phyloP scores from a whole-genome alignment of 2,329 filamentous ascomycete species.

The Colletotrichum incanum region DNA sequence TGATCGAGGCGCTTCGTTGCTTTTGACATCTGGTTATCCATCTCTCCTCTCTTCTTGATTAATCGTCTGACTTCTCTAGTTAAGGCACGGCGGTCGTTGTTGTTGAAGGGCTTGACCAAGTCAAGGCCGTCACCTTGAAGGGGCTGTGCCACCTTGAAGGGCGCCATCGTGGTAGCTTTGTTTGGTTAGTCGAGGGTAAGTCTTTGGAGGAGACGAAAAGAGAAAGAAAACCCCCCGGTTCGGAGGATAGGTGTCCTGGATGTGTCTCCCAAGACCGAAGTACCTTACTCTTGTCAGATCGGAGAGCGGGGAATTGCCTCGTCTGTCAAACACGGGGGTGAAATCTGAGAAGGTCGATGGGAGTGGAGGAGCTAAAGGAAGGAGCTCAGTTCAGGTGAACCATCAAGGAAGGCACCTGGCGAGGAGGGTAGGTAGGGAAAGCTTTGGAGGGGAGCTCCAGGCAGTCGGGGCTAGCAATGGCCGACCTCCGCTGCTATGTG shows the following conservation, averaged over 20 bases:
- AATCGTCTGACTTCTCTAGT: background rate
- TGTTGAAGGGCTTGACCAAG: slow-evolving; percentile 10
- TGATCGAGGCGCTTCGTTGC: background rate
- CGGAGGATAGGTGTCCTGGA: background rate
- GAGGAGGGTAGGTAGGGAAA: background rate
- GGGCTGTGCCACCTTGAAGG: background rate
- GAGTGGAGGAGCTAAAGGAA: background rate
- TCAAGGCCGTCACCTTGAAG: background rate
- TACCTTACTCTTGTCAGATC: background rate
- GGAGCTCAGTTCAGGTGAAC: background rate
- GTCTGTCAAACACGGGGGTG: background rate
- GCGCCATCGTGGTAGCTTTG: slow-evolving; percentile 11
- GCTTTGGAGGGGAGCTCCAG: slow-evolving; percentile 1
- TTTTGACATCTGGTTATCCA: background rate
- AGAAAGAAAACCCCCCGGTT: too few relatives aligned
- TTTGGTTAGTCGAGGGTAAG: background rate
- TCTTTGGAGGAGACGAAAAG: background rate
- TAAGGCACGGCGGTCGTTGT: background rate
- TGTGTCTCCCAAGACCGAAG: background rate
- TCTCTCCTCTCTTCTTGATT: slow-evolving; percentile 13
- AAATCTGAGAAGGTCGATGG: background rate
- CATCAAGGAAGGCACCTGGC: background rate
- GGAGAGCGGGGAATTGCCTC: background rate
- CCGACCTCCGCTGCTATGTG: slow-evolving; percentile 18
- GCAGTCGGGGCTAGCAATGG: background rate